These are phyloP conservation scores for Sequoia sempervirens DNA, from an alignment of 75 land plant genomes.

Conservation along the genomic window DNA sequence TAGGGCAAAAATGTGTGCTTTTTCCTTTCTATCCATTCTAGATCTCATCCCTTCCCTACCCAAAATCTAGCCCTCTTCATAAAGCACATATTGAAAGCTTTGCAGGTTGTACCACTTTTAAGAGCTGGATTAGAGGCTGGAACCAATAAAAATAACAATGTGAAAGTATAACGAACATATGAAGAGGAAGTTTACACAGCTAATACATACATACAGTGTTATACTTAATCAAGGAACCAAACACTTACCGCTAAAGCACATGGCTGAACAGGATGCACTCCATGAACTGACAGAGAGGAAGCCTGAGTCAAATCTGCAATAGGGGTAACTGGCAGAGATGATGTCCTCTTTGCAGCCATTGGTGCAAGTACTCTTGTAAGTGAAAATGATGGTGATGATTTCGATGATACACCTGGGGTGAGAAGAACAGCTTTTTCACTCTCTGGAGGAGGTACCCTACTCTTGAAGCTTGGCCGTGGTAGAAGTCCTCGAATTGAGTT, in stretches of 20 bases:
- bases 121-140: neutral
- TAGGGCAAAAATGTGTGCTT: neutral
- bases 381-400: constrained; percentile 30
- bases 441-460: constrained; percentile 26
- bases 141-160: neutral
- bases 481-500: constrained; percentile 30
- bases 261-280: constrained; percentile 12
- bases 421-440: constrained; percentile 29
- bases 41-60: neutral
- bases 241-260: constrained; percentile 25
- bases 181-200: neutral
- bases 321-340: constrained; percentile 63
- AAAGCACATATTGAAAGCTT: neutral
- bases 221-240: neutral
- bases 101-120: neutral
- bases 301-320: constrained; percentile 15
- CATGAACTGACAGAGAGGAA: constrained; percentile 15
- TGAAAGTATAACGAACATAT: neutral
- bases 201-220: neutral
- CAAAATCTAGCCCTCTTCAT: neutral
- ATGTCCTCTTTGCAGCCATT: constrained; percentile 53
- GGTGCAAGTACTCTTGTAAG: constrained; percentile 42
- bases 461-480: constrained; percentile 46
- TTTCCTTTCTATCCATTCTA: neutral
- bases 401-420: constrained; percentile 15